Base-by-base conservation (phyloP, 495 filamentous ascomycete genomes). In the Cladorrhinum samala region DNA sequence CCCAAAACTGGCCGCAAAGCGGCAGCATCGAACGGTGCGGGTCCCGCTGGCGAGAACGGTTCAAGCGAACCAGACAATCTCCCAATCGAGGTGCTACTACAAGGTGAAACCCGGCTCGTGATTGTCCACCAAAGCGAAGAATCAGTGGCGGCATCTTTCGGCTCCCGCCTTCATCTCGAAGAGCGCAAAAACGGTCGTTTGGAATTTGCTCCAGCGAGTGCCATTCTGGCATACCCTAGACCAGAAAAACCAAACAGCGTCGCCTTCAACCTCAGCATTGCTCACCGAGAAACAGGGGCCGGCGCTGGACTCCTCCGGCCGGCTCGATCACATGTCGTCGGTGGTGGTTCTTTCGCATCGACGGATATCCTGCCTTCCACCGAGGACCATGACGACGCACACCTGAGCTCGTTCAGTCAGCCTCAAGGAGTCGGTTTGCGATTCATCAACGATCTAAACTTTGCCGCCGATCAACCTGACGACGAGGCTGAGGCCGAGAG, bases 101-200 rank as follows among this genome's bases (percentile, higher is more conserved):
- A 80, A 7, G 81, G 83, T 30, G 85, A 90, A 60, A 81, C 77
- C 54, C 77, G 84, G 14, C 57, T 87, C 9, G 71, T 84, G 24
- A 71, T 86, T 36, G 69, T 87, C 19, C 77, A 81, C 11, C 73
- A 76, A 49, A 58, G 21, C 51, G 67, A 72, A 54, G 51, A 68
- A 19, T 63, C 66, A 23, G 60, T 63, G 20, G 64, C 66, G 23
- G 60, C 64, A 9, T 68, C 70, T 13, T 57, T 77, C 11, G 65
- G 69, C 5, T 57, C 39, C 27, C 65, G 67, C 3, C 57, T 68
- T 2, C n/a, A n/a, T n/a, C 45, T 67, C 18, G 62, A 56, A 39
- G 53, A 53, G 1, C 65, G 63, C 51, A 70, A 67, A 43, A 69
- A 73, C 53, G 44, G 63, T 14, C 57, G 63, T n/a, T 18, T 52